Conservation (phyloP, 768 basidiomycete species). For the Amanita exitialis region DNA sequence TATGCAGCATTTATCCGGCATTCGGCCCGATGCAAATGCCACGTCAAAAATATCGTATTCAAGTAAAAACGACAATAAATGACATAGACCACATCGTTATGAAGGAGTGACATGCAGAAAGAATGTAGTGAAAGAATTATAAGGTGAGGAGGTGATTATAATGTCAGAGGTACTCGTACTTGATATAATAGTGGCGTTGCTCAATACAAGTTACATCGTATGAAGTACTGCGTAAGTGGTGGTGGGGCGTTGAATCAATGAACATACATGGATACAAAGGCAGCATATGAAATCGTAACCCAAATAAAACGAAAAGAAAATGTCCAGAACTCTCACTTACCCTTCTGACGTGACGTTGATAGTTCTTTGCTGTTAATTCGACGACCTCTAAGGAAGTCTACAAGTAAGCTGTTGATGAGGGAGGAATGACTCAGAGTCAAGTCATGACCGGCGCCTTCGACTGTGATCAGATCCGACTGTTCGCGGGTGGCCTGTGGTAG, state of each 20-base stretch:
- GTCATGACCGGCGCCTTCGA: conserved; percentile 47
- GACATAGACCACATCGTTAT: neutral
- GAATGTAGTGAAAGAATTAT: neutral
- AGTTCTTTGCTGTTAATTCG: neutral
- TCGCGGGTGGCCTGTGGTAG: conserved; percentile 26
- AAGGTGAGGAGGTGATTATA: neutral
- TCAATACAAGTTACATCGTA: neutral
- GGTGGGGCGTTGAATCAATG: neutral
- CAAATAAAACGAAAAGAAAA: neutral
- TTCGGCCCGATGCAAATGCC: too few relatives aligned
- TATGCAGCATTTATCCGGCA: too few relatives aligned
- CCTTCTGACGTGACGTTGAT: neutral
- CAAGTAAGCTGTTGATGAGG: conserved; percentile 22
- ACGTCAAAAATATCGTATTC: too few relatives aligned
- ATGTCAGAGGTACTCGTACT: neutral
- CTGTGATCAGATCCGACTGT: conserved; percentile 30
- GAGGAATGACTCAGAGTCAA: conserved; percentile 32
- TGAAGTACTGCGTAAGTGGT: neutral
- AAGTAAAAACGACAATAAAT: neutral
- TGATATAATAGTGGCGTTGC: neutral
- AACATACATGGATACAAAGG: conserved; percentile 2
- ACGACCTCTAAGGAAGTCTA: conserved; percentile 19
- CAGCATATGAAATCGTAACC: neutral
- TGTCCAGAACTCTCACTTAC: neutral
- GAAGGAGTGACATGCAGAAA: neutral